phyloP scores from a whole-genome alignment of 2,329 filamentous ascomycete species.

The Monilinia laxa region DNA sequence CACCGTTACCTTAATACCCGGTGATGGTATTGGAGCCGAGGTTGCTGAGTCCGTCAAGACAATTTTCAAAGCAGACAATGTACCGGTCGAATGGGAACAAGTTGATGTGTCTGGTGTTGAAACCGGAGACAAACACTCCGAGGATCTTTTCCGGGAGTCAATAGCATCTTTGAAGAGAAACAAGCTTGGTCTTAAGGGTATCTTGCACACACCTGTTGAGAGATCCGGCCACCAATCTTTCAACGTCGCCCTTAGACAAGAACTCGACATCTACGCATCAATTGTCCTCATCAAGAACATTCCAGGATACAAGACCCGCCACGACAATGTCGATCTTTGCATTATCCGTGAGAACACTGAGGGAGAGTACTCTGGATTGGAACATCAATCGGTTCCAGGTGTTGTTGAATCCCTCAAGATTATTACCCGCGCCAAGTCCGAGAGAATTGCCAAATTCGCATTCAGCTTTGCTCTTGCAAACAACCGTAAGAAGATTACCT shows the following conservation, averaged over 20 bases:
- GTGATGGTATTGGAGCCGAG: constrained; percentile 97
- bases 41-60: constrained; percentile 98
- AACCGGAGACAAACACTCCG: constrained; percentile 77
- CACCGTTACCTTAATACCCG: constrained; percentile 96
- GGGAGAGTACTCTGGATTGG: constrained; percentile 97
- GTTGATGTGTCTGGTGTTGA: constrained; percentile 92
- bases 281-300: constrained; percentile 99
- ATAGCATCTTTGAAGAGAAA: constrained; percentile 95
- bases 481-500: constrained; percentile 98
- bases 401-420: constrained; percentile 99
- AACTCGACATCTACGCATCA: constrained; percentile 98
- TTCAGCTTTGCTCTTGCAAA: constrained; percentile 98
- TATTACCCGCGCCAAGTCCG: constrained; percentile 97
- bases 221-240: constrained; percentile 97
- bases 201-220: constrained; percentile 95
- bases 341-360: constrained; percentile 99
- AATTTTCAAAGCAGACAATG: constrained; percentile 99
- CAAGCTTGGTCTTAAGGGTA: constrained; percentile 98
- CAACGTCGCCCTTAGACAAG: constrained; percentile 98
- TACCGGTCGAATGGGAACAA: constrained; percentile 98
- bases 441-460: constrained; percentile 98
- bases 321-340: constrained; percentile 96
- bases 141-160: constrained; percentile 93
- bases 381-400: constrained; percentile 95
- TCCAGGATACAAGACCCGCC: constrained; percentile 94